Conservation (phyloP, 2,329 filamentous ascomycete genomes). For the Verticillium zaregamsianum region DNA sequence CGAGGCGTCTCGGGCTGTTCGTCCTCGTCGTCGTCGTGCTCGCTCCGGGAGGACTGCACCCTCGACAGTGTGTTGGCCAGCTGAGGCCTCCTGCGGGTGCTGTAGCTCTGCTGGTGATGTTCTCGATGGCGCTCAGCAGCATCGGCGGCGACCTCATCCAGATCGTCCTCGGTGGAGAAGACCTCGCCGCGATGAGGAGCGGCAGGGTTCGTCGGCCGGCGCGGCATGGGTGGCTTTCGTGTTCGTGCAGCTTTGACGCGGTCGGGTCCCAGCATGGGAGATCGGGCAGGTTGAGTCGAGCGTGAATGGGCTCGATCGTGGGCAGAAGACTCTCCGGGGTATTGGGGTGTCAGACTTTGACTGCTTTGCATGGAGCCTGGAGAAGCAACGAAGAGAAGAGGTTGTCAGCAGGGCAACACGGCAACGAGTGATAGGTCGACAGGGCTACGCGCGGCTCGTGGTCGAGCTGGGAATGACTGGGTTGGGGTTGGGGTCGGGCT, state of each 20-base stretch:
- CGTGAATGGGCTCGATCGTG: conserved; percentile 35
- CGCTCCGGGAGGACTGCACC: conserved; percentile 34
- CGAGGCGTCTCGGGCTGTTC: conserved; percentile 1
- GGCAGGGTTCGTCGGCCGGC: conserved; percentile 65
- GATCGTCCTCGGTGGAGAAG: conserved; percentile 89
- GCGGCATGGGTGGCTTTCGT: conserved; percentile 68
- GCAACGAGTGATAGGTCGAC: neutral
- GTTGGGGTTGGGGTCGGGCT: conserved; percentile 21
- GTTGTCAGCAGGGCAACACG: neutral
- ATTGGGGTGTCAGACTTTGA: conserved; percentile 12
- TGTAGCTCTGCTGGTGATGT: conserved; percentile 17
- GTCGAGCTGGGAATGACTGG: conserved; percentile 19
- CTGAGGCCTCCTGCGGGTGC: conserved; percentile 28
- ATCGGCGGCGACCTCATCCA: conserved; percentile 73
- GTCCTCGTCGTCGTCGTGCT: conserved; percentile 15
- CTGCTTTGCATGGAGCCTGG: conserved; percentile 12
- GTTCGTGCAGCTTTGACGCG: conserved; percentile 47
- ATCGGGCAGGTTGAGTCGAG: conserved; percentile 30
- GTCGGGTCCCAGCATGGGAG: conserved; percentile 42
- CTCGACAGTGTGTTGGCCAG: conserved; percentile 31
- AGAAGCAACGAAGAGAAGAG: neutral
- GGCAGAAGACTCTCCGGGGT: conserved; percentile 29
- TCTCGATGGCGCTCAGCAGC: conserved; percentile 39
- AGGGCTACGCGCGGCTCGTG: neutral
- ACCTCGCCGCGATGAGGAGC: conserved; percentile 77